Percentiles rank a stretch among this genome's conserved stretches.
phyloP scores from a whole-genome alignment of 2,329 filamentous ascomycete species.

The Penicillium rolfsii region DNA sequence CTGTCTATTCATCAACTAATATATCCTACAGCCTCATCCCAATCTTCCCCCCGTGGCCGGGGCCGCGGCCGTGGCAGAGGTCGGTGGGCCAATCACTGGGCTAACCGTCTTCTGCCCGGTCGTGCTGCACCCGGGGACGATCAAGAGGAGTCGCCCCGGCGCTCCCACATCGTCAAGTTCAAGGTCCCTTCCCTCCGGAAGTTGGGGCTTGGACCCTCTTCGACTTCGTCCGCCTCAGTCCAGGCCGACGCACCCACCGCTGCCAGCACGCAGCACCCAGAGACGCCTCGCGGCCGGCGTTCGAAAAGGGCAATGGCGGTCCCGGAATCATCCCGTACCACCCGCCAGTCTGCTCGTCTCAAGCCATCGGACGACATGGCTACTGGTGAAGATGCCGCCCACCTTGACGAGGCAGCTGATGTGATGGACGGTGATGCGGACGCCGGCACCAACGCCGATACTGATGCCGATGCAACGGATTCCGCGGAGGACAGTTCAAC shows the following conservation, averaged over 20 bases:
- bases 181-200: slow-evolving; percentile 16
- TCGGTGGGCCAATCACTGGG: slow-evolving; percentile 23
- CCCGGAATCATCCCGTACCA: slow-evolving; percentile 39
- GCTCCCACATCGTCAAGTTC: slow-evolving; percentile 25
- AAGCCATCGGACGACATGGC: slow-evolving; percentile 29
- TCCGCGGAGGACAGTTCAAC: slow-evolving; percentile 17
- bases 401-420: slow-evolving; percentile 5
- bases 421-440: too few species aligned
- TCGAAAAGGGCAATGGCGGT: slow-evolving; percentile 34
- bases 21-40: slow-evolving; percentile 19
- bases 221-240: slow-evolving; percentile 2
- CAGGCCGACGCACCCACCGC: slow-evolving; percentile 17
- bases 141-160: slow-evolving; percentile 12
- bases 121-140: slow-evolving; percentile 5
- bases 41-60: slow-evolving; percentile 20
- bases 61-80: slow-evolving; percentile 25
- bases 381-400: slow-evolving; percentile 21
- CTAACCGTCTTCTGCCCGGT: slow-evolving; percentile 19
- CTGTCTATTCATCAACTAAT: slow-evolving; percentile 10
- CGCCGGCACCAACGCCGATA: not conserved
- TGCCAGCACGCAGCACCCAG: slow-evolving; percentile 23
- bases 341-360: slow-evolving; percentile 41
- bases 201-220: not conserved
- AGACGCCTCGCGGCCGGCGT: slow-evolving; percentile 40
- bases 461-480: slow-evolving; percentile 15